Evolutionary conservation across 352 stramenopile species (phyloP).

Genomic region (Globisporangium alternatum): DNA sequence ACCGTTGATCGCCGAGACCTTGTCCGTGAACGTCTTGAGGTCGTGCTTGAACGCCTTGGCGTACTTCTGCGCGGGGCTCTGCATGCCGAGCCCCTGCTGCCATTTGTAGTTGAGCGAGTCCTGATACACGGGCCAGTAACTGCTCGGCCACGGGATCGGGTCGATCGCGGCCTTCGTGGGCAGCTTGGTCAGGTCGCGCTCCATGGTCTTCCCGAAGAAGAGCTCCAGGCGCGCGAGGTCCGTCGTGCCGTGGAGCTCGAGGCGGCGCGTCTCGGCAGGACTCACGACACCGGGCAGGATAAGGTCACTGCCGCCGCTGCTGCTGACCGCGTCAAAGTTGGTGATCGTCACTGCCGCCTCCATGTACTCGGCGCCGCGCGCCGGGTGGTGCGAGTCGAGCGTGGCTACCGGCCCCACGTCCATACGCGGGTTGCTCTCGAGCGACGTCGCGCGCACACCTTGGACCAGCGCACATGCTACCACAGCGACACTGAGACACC

Average conservation of each 20-base stretch:
- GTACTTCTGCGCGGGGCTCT: constrained; percentile 53
- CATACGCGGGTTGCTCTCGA: constrained; percentile 26
- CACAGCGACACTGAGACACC: neutral
- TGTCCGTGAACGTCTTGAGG: constrained; percentile 32
- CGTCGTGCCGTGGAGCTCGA: constrained; percentile 37
- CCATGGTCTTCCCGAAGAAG: constrained; percentile 43
- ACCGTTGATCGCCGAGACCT: constrained; percentile 42
- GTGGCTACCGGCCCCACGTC: constrained; percentile 23
- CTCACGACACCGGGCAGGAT: constrained; percentile 11
- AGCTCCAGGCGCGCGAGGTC: constrained; percentile 51
- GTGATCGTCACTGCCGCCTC: constrained; percentile 16
- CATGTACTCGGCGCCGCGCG: constrained; percentile 20
- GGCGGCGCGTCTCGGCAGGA: constrained; percentile 16
- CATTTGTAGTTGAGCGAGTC: constrained; percentile 68
- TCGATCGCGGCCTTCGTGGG: constrained; percentile 37
- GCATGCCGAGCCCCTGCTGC: constrained; percentile 24
- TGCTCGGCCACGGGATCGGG: constrained; percentile 58
- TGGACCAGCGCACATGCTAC: neutral
- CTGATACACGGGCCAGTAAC: constrained; percentile 64
- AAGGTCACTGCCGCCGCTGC: constrained; percentile 5
- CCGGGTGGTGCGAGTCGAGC: constrained; percentile 34
- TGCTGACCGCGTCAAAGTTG: constrained; percentile 20
- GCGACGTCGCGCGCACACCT: constrained; percentile 8
- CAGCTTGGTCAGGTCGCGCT: constrained; percentile 50
- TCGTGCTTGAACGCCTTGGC: constrained; percentile 47